Conservation (phyloP, 2,329 filamentous ascomycete species). For the Fusarium sp. region DNA sequence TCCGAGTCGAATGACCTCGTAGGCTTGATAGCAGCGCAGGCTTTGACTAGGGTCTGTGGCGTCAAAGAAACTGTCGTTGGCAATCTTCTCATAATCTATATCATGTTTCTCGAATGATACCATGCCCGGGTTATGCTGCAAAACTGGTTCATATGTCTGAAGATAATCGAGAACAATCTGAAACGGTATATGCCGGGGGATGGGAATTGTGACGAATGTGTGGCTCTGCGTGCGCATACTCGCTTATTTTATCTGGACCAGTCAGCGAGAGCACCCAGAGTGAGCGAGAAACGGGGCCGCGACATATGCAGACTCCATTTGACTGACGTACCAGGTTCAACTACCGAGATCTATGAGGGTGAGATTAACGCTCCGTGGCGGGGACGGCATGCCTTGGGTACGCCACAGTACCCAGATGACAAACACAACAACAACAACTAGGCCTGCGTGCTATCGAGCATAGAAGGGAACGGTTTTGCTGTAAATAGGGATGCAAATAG, state of each 20-base stretch:
- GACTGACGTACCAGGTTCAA: not conserved
- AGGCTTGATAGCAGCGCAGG: slow-evolving; percentile 52
- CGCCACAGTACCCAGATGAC: not conserved
- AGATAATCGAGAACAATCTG: slow-evolving; percentile 56
- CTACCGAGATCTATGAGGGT: not conserved
- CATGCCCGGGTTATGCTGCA: slow-evolving; percentile 57
- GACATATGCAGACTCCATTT: not conserved
- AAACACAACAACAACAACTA: not conserved
- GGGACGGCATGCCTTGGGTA: not conserved
- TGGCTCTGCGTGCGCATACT: slow-evolving; percentile 51
- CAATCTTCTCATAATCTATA: slow-evolving; percentile 51
- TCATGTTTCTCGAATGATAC: slow-evolving; percentile 53
- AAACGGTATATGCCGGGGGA: slow-evolving; percentile 56
- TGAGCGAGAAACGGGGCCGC: not conserved
- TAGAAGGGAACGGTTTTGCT: not conserved
- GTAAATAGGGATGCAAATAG: not conserved
- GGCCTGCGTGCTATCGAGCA: not conserved
- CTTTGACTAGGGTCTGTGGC: slow-evolving; percentile 49
- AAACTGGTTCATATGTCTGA: slow-evolving; percentile 58
- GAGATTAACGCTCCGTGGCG: not conserved
- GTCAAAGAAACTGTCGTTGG: slow-evolving; percentile 59
- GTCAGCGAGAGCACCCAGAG: not conserved
- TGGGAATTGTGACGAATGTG: slow-evolving; percentile 58
- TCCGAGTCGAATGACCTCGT: slow-evolving; percentile 54
- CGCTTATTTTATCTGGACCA: slow-evolving; percentile 12